phyloP scores from a whole-genome alignment of 148 eudicot species.

The Bassia scoparia region DNA sequence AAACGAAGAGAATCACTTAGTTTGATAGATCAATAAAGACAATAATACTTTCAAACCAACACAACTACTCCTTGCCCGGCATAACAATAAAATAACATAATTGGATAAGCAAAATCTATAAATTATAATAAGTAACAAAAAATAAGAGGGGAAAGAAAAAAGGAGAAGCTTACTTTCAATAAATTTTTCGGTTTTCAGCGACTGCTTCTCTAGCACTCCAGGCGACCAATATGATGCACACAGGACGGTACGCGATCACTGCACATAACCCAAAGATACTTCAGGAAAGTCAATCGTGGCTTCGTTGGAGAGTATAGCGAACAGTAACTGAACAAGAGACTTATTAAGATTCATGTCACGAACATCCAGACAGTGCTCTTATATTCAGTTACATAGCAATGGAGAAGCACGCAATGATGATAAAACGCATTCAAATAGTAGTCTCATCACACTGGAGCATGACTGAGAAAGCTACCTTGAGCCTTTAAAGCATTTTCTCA shows the following conservation, averaged over 20 bases:
- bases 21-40: no score
- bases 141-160: background rate
- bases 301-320: conserved; percentile 71
- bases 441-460: background rate
- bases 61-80: background rate
- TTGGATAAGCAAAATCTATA: background rate
- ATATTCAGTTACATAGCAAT: no score
- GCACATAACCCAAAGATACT: conserved; percentile 84
- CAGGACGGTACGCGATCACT: conserved; percentile 69
- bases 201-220: conserved; percentile 81
- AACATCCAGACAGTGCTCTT: conserved; percentile 13
- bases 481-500: conserved; percentile 53
- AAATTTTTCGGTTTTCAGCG: conserved; percentile 65
- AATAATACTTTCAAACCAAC: background rate
- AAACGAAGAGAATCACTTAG: background rate
- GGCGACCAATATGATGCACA: conserved; percentile 95
- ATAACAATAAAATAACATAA: no score
- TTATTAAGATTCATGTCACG: background rate
- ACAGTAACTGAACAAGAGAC: conserved; percentile 50
- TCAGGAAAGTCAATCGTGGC: conserved; percentile 78
- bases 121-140: background rate
- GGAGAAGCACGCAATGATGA: background rate
- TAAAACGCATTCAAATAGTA: background rate
- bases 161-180: conserved; percentile 37
- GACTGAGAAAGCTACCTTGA: conserved; percentile 44